Base-by-base conservation (phyloP, 2,329 filamentous ascomycete species). In the Aspergillus neoniger region DNA sequence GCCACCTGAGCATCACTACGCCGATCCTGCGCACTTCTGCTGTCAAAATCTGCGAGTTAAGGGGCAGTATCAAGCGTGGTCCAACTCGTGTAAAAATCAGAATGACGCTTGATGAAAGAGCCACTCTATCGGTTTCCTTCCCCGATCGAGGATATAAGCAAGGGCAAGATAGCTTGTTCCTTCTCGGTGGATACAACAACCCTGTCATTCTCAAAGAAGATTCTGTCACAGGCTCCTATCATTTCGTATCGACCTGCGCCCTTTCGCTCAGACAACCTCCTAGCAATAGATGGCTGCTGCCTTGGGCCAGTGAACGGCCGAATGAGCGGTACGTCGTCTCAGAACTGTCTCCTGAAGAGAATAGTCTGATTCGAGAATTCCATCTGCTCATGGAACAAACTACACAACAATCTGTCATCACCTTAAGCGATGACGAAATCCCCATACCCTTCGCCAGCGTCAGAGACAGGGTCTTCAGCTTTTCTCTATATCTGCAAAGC, bases 141-240 rank as follows among this genome's bases (percentile, higher is more conserved):
- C 44, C 36, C 14, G 15, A 50, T 32, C 32, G 17, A 14, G 32
- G 49, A 9, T 59, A 55, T 8, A 19, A 51, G 8, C 5, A 43
- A 7, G 32, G 7, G 21, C 9, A 14, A 10, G 57, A 59, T 25
- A 14, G 17, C 3, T 4, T 59, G 14, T 59, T 51, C 25, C 19
- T 59, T 17, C 36, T 59, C n/a, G 47, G 55, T 51, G 52, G 38
- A 5, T 59, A 43, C 23, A n/a, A 51, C 6, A 15, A 44, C 15
- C 57, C 57, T 6, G 32, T 59, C 5, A 56, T 55, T 5, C 52
- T 59, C 3, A 32, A 52, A 51, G 30, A 43, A n/a, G 21, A n/a
- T 7, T 5, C 10, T 17, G 32, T 17, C 3, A 17, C 17, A 0
- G 12, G 41, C 9, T 19, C 17, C 3, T 53, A 39, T 41, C 14